Conservation (phyloP, 805 yeast species). For the Ogataea salicorniae region DNA sequence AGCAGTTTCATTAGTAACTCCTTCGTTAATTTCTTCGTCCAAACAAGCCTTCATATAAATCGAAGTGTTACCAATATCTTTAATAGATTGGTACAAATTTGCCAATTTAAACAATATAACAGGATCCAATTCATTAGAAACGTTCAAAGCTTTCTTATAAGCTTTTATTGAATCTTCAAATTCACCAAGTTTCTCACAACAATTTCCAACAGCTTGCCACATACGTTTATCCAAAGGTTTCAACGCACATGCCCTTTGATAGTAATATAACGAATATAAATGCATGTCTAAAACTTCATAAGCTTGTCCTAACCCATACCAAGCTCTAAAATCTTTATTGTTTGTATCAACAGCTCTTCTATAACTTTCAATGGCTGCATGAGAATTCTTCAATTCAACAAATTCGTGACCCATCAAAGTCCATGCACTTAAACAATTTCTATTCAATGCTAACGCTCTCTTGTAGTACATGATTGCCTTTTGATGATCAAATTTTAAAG, state of each 20-base stretch:
- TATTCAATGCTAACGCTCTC: constrained; percentile 78
- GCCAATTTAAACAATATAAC: constrained; percentile 64
- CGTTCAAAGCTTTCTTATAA: constrained; percentile 67
- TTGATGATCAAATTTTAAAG: constrained; percentile 89
- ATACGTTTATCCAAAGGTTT: constrained; percentile 87
- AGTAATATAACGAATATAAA: constrained; percentile 84
- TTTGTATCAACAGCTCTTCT: constrained; percentile 89
- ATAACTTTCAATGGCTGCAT: constrained; percentile 95
- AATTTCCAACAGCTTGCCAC: constrained; percentile 94
- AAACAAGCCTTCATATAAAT: constrained; percentile 63
- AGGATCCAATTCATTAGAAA: constrained; percentile 47
- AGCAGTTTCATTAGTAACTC: constrained; percentile 65
- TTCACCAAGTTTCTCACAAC: constrained; percentile 76
- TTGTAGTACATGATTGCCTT: constrained; percentile 90
- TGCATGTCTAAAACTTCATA: constrained; percentile 96
- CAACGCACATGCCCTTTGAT: constrained; percentile 82
- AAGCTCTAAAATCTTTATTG: constrained; percentile 85
- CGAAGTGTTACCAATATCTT: constrained; percentile 49
- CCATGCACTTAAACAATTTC: constrained; percentile 87
- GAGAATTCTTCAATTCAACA: constrained; percentile 91
- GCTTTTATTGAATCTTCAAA: constrained; percentile 71
- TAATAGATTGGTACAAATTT: constrained; percentile 51
- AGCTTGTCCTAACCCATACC: constrained; percentile 99
- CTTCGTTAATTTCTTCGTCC: constrained; percentile 60
- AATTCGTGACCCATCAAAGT: constrained; percentile 98